A percentile compares a stretch with the other conserved stretches of the same genome.
Conservation (phyloP, 768 basidiomycete species). For the Mycena sanguinolenta region DNA sequence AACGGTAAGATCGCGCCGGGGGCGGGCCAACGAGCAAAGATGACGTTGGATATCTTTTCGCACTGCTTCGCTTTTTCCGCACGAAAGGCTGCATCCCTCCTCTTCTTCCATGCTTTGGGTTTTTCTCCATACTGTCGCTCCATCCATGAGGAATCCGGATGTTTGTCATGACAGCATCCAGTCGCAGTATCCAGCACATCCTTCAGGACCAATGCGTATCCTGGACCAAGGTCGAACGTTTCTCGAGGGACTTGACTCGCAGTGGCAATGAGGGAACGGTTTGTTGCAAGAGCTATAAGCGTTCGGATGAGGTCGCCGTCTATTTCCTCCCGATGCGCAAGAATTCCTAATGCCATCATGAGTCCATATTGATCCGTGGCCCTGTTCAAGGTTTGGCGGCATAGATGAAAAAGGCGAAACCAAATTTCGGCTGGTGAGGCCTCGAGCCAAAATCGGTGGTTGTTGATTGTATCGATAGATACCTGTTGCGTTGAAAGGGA, state of each 20-base stretch:
- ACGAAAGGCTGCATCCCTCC: not conserved
- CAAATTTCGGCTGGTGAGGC: not conserved
- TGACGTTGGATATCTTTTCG: not conserved
- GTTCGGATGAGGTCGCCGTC: slow-evolving; percentile 10
- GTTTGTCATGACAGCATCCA: not conserved
- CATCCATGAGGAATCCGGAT: slow-evolving; percentile 8
- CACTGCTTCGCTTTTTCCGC: not conserved
- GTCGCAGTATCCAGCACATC: not conserved
- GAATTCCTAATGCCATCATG: slow-evolving; percentile 12
- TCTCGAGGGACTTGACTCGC: not conserved
- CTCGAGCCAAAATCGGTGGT: slow-evolving; percentile 4
- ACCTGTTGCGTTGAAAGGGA: not conserved
- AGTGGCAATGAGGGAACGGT: not conserved
- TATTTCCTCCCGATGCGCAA: slow-evolving; percentile 14
- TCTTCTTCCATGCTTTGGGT: not conserved
- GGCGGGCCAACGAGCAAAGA: slow-evolving; percentile 15
- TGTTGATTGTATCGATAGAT: not conserved
- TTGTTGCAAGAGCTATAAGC: slow-evolving; percentile 22
- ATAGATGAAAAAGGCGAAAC: slow-evolving; percentile 18
- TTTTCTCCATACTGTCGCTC: not conserved
- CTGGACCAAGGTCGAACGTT: slow-evolving; percentile 7
- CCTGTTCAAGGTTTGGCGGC: not conserved
- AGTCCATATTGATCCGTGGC: slow-evolving; percentile 14
- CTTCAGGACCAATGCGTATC: not conserved
- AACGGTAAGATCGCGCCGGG: not conserved